Conservation (phyloP, 768 basidiomycete species). For the Saitozyma podzolica region DNA sequence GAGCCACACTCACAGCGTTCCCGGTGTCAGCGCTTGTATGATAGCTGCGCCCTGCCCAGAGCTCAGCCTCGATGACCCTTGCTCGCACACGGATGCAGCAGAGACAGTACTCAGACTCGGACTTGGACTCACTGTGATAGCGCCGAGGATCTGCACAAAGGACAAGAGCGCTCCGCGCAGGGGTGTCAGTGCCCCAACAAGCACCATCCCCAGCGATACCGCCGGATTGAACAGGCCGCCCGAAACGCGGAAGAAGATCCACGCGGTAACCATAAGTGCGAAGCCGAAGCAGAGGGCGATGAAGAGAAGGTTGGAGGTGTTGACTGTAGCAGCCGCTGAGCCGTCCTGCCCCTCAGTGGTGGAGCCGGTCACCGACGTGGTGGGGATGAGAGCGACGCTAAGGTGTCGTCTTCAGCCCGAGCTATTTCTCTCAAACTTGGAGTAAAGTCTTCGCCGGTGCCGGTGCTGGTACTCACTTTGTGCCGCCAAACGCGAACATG, state of each 20-base stretch:
- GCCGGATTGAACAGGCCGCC: constrained; percentile 55
- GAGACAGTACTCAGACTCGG: not conserved
- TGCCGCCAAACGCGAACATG: constrained; percentile 51
- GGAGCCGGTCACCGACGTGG: constrained; percentile 41
- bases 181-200: constrained; percentile 52
- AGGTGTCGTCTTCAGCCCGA: too few relatives aligned
- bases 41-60: constrained; percentile 35
- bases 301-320: constrained; percentile 48
- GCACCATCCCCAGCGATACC: constrained; percentile 52
- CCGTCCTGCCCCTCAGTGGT: constrained; percentile 40
- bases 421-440: too few relatives aligned
- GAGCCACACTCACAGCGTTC: constrained; percentile 33
- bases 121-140: constrained; percentile 42
- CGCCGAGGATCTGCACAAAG: constrained; percentile 50
- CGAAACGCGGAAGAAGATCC: constrained; percentile 53
- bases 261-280: constrained; percentile 51
- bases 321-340: constrained; percentile 37
- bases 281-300: constrained; percentile 51
- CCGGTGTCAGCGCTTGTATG: constrained; percentile 49
- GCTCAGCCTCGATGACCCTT: not conserved
- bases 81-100: not conserved
- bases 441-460: not conserved
- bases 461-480: constrained; percentile 26
- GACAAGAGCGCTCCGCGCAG: constrained; percentile 51
- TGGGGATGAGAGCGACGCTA: constrained; percentile 49